phyloP scores from a whole-genome alignment of 352 stramenopile genomes.

The Globisporangium cederbergense region DNA sequence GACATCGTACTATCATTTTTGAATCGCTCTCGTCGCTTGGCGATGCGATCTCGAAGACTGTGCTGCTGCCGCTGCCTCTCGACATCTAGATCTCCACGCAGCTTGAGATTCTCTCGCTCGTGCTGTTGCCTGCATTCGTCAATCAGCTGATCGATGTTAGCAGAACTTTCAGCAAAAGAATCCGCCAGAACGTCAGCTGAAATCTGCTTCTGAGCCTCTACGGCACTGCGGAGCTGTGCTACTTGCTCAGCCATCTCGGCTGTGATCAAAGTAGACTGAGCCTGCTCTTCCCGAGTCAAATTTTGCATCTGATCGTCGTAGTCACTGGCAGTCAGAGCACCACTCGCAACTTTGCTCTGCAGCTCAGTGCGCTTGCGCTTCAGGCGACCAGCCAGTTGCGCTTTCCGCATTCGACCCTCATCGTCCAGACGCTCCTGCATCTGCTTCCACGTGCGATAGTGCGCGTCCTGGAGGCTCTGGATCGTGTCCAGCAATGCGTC shows the following conservation, averaged over 20 bases:
- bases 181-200: conserved; percentile 16
- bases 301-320: neutral
- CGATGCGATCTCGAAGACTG: conserved; percentile 25
- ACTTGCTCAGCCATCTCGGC: conserved; percentile 13
- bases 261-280: conserved; percentile 18
- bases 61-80: conserved; percentile 32
- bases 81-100: conserved; percentile 20
- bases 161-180: conserved; percentile 11
- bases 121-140: conserved; percentile 19
- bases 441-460: conserved; percentile 28
- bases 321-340: conserved; percentile 8
- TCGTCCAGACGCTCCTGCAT: conserved; percentile 27
- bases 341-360: conserved; percentile 8
- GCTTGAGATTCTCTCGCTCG: conserved; percentile 14
- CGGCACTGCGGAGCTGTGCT: conserved; percentile 17
- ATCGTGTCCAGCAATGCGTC: conserved; percentile 24
- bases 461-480: conserved; percentile 28
- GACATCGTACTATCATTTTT: neutral
- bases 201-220: conserved; percentile 15
- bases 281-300: conserved; percentile 23
- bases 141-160: conserved; percentile 23
- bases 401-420: conserved; percentile 30
- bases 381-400: conserved; percentile 30
- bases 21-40: conserved; percentile 19
- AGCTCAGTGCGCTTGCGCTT: conserved; percentile 28